Conservation (phyloP, 2,329 filamentous ascomycete species). For the Bipolaris oryzae region DNA sequence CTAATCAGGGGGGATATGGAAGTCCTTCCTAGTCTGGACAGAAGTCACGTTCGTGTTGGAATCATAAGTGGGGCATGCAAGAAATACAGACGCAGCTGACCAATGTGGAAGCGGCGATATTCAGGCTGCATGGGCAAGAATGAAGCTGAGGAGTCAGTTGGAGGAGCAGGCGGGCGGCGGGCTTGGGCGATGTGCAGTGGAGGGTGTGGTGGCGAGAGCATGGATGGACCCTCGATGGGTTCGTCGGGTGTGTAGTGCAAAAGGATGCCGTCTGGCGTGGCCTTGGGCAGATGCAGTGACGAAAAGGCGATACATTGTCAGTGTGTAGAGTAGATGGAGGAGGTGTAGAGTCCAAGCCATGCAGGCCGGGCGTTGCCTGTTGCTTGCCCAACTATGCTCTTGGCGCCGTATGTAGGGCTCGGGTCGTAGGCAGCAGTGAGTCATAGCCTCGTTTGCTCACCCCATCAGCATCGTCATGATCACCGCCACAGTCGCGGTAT, state of each 20-base stretch:
- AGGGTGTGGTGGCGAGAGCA: background rate
- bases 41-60: background rate
- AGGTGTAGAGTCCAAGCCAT: background rate
- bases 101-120: background rate
- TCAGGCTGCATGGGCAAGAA: background rate
- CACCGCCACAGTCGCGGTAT: constrained; percentile 7
- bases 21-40: background rate
- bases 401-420: background rate
- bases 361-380: background rate
- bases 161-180: too few species aligned
- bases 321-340: background rate
- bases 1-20: too few species aligned
- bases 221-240: background rate
- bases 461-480: constrained; percentile 10
- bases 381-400: constrained; percentile 10
- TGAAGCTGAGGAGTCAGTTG: background rate
- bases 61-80: background rate
- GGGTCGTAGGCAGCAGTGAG: constrained; percentile 22
- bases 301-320: background rate
- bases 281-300: background rate
- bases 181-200: too few species aligned
- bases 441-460: constrained; percentile 10
- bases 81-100: background rate
- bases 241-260: background rate
- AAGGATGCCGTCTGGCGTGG: too few species aligned